Evolutionary conservation across 176 grass and related monocot genomes (phyloP).

Genomic region (Tuctoria greenei): DNA sequence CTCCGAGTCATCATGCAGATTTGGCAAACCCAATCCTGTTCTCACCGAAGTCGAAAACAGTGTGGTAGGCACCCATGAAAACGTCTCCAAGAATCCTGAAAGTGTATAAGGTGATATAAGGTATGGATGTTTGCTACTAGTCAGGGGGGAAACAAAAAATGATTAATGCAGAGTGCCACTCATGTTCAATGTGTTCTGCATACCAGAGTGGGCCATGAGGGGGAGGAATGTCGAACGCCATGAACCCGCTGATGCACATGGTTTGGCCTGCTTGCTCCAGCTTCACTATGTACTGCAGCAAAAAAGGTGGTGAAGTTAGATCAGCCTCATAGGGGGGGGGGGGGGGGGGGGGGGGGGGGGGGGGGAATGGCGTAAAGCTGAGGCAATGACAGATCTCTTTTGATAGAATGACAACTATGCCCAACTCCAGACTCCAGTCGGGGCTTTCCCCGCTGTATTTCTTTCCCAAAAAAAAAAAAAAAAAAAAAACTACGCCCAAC

Average conservation of each 20-base stretch:
- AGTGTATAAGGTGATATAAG: not conserved
- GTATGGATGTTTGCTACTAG: not conserved
- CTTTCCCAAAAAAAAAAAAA: too few species aligned
- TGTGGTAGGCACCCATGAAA: conserved; percentile 98
- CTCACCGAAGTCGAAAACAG: conserved; percentile 78
- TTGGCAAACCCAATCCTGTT: conserved; percentile 78
- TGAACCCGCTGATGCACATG: conserved; percentile 85
- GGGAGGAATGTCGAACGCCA: conserved; percentile 73
- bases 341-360: too few species aligned
- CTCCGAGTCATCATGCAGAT: conserved; percentile 42
- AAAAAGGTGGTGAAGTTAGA: not conserved
- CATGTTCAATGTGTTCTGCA: not conserved
- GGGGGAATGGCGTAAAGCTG: not conserved
- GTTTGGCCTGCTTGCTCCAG: conserved; percentile 60
- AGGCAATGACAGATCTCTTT: not conserved
- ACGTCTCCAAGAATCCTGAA: conserved; percentile 94
- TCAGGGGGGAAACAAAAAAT: not conserved
- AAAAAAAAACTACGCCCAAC: not conserved
- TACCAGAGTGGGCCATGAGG: conserved; percentile 87
- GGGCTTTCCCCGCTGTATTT: too few species aligned
- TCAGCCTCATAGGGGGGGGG: too few species aligned
- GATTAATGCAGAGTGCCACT: not conserved
- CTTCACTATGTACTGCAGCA: conserved; percentile 78
- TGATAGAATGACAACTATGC: not conserved
- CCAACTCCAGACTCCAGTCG: too few species aligned